These are phyloP conservation scores for Pestalotiopsis fici DNA, from an alignment of 2,329 filamentous ascomycete species.

Conservation along the genomic window DNA sequence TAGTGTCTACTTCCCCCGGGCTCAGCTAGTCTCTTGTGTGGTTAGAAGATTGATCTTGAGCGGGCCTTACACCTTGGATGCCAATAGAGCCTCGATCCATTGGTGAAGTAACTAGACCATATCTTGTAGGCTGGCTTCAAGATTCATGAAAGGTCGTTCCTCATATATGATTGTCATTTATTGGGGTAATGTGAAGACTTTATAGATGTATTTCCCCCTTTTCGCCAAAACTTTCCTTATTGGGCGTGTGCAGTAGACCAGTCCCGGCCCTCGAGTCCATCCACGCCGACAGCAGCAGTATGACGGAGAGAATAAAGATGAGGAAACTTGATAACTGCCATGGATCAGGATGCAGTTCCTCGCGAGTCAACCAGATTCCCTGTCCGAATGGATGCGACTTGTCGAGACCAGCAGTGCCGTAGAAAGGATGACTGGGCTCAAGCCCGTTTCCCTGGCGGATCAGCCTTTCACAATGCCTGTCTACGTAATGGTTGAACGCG, in stretches of 20 bases:
- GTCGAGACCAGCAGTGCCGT: not conserved
- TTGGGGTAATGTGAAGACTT: too few relatives aligned
- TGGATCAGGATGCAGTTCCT: not conserved
- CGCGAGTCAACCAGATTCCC: not conserved
- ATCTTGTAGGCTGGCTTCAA: too few relatives aligned
- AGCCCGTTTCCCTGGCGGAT: not conserved
- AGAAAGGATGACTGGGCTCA: not conserved
- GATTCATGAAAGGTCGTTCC: too few relatives aligned
- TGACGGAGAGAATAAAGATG: not conserved
- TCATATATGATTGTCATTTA: not conserved
- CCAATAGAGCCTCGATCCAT: too few relatives aligned
- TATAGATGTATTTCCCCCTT: slow-evolving; percentile 9
- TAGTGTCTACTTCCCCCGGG: too few relatives aligned
- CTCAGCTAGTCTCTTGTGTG: too few relatives aligned
- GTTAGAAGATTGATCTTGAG: too few relatives aligned
- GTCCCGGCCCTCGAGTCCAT: not conserved
- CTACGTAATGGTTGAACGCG: not conserved
- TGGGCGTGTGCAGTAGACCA: not conserved
- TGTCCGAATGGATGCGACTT: not conserved
- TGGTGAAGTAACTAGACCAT: too few relatives aligned
- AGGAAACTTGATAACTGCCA: not conserved
- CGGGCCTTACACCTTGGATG: too few relatives aligned
- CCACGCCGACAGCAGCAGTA: slow-evolving; percentile 6
- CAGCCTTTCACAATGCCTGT: not conserved
- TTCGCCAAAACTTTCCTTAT: not conserved